phyloP scores from a whole-genome alignment of 1,284 basidiomycete species.

The Apiotrichum brassicae region DNA sequence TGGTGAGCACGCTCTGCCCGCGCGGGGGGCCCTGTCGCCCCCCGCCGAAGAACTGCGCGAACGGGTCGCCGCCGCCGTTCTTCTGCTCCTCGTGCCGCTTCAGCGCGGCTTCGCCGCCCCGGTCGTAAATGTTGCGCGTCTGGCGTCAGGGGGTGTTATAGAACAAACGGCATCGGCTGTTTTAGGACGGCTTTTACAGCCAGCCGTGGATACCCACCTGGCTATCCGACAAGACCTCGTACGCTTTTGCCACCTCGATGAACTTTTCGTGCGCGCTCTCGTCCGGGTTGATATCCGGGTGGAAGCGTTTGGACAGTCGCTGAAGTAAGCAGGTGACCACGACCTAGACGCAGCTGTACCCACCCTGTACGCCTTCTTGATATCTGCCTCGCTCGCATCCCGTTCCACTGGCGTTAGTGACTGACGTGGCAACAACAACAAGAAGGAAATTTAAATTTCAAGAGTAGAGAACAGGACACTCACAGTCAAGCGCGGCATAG shows the following conservation, averaged over 20 bases:
- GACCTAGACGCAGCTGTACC: conserved; percentile 5
- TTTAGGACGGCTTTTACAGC: too few species aligned
- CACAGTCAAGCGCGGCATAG: conserved; percentile 47
- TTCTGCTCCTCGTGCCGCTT: conserved; percentile 65
- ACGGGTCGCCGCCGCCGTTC: conserved; percentile 81
- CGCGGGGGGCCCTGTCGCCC: conserved; percentile 63
- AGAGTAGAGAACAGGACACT: too few species aligned
- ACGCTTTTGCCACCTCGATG: conserved; percentile 84
- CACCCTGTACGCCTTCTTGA: conserved; percentile 75
- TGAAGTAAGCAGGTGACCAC: conserved; percentile 32
- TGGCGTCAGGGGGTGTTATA: conserved; percentile 36
- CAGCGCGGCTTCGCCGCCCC: conserved; percentile 84
- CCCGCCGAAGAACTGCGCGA: conserved; percentile 80
- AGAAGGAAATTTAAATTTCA: too few species aligned
- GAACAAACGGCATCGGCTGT: neutral
- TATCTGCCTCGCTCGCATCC: conserved; percentile 75
- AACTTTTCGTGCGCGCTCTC: conserved; percentile 74
- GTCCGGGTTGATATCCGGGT: conserved; percentile 90
- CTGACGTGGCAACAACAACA: too few species aligned
- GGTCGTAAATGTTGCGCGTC: conserved; percentile 87
- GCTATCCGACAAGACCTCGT: conserved; percentile 79
- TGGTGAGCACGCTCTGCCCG: conserved; percentile 74
- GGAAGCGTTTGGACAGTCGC: conserved; percentile 77
- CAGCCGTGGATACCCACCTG: conserved; percentile 51
- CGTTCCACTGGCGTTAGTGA: conserved; percentile 56